phyloP scores from a whole-genome alignment of 2,329 filamentous ascomycete species.

The Nemania diffusa region DNA sequence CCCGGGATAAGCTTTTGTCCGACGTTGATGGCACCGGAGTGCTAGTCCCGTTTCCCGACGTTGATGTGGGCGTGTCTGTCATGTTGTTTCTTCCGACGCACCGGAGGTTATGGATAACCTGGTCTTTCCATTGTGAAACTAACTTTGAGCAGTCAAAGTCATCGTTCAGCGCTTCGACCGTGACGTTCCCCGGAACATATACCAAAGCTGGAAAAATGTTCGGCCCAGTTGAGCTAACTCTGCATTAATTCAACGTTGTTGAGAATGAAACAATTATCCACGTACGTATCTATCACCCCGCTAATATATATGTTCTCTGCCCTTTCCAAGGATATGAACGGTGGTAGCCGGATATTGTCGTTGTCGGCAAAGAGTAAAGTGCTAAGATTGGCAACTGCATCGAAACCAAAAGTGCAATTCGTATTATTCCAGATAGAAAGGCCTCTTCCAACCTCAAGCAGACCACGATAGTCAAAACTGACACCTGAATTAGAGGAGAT shows the following conservation, averaged over 20 bases:
- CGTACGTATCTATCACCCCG: slow-evolving; percentile 30
- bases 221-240: slow-evolving; percentile 14
- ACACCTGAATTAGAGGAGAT: neutral
- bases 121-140: slow-evolving; percentile 15
- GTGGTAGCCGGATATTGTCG: slow-evolving; percentile 14
- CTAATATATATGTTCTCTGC: slow-evolving; percentile 20
- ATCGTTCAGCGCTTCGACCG: slow-evolving; percentile 28
- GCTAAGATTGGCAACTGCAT: neutral
- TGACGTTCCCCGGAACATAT: slow-evolving; percentile 16
- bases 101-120: slow-evolving; percentile 11
- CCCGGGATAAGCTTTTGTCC: slow-evolving; percentile 7
- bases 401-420: slow-evolving; percentile 27
- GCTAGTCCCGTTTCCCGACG: neutral
- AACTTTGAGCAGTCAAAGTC: slow-evolving; percentile 34
- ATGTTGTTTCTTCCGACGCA: slow-evolving; percentile 26
- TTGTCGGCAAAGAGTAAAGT: slow-evolving; percentile 21
- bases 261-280: neutral
- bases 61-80: neutral
- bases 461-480: neutral
- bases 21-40: neutral
- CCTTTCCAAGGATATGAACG: slow-evolving; percentile 9
- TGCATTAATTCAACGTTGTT: neutral
- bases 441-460: neutral
- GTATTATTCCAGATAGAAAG: slow-evolving; percentile 13
- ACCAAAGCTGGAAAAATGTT: slow-evolving; percentile 28